These are phyloP conservation scores for Chlamydomonas sp. DNA, from an alignment of 139 green algal species.

Conservation along the genomic window DNA sequence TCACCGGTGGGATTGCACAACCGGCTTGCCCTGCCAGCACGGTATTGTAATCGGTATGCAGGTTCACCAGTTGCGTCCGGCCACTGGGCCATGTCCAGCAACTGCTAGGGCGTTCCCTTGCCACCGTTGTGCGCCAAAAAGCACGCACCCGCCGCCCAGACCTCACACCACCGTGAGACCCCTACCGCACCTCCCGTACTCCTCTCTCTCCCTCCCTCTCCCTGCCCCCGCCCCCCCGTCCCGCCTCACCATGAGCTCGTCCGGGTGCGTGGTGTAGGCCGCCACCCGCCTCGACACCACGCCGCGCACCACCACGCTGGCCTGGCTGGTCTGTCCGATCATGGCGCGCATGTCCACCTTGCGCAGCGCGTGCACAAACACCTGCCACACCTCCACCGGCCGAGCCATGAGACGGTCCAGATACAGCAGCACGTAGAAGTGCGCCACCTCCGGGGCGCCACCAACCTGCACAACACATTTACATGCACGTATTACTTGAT, in stretches of 20 bases:
- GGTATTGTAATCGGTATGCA: no score
- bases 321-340: conserved; percentile 65
- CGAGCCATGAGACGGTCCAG: conserved; percentile 56
- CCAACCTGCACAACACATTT: conserved; percentile 32
- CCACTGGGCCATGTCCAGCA: no score
- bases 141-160: background rate
- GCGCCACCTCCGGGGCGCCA: conserved; percentile 51
- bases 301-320: conserved; percentile 62
- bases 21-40: no score
- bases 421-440: conserved; percentile 70
- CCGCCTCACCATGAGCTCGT: conserved; percentile 63
- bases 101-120: no score
- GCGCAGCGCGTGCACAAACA: conserved; percentile 67
- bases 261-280: conserved; percentile 62
- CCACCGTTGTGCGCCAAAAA: no score
- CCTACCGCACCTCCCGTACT: background rate
- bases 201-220: background rate
- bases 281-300: conserved; percentile 52
- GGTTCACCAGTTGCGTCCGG: no score
- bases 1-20: background rate
- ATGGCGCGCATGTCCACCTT: conserved; percentile 70
- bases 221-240: background rate
- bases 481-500: no score
- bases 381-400: conserved; percentile 68
- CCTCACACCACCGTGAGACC: background rate